Evolutionary conservation across 2,329 filamentous ascomycete genomes (phyloP), one percentile per base, ranked within the genome.

Genomic region (Sporothrix brasiliensis): DNA sequence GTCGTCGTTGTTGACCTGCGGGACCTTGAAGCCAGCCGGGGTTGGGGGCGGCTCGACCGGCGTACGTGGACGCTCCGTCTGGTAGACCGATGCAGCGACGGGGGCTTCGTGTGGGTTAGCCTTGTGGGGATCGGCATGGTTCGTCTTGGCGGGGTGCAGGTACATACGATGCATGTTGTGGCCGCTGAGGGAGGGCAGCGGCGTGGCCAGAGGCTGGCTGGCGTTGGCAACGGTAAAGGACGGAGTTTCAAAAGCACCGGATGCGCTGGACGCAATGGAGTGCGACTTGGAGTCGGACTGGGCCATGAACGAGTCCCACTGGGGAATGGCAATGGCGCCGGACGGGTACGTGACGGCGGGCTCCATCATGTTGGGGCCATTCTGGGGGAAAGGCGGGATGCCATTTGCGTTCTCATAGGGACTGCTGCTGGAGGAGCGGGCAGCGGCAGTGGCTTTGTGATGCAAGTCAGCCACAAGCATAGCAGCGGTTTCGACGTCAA

Each of bases 381-480:
- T 89, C 73, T 92, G 88, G 71, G 92, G 89, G 79, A 92, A 94
- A 74, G 90, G 44, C 6, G 71, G 84, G 79, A 91, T 89, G 77
- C 88, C 86, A 44, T 85, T 82, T 78, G 80, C 83, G 73, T 84
- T 82, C 73, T 88, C 87, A 76, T 84, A 89, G 66, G 85, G 83
- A 75, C 83, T 84, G 73, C 83, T 84, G 74, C 84, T 86, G 72
- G 81, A 63, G 21, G 81, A 65, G 70, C 87, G 86, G 81, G 88
- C 92, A 76, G 89, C 89, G 47, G 85, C 85, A 56, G 94, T 94
- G 77, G 86, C 94, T 85, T 97, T 97, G 84, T 97, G 93, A 83
- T 97, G 94, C 79, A 98, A 91, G 83, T 98, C 94, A 79, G 94
- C 95, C 84, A 99, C 96, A 80, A 99, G 88, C 93, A 98, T 97